Evolutionary conservation across 164 flowering plant species (phyloP).

Genomic region (Amborella trichopoda): DNA sequence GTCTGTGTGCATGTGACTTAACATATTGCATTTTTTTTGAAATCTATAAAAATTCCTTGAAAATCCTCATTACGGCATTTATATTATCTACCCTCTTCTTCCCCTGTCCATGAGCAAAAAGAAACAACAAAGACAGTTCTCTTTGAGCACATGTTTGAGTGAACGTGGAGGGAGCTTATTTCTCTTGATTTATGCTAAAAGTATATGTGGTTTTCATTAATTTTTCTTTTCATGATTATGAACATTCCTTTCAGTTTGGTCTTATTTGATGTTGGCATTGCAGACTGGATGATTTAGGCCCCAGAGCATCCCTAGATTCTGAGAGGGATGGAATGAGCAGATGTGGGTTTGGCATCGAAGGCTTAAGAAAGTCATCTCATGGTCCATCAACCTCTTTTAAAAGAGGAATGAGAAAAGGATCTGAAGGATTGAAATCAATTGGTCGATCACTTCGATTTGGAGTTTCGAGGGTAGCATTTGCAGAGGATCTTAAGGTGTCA

Average conservation of each 20-base stretch:
- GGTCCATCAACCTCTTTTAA: constrained; percentile 53
- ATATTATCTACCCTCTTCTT: too few relatives aligned
- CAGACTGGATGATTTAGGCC: constrained; percentile 85
- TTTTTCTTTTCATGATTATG: background rate
- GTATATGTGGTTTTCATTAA: background rate
- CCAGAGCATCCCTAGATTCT: constrained; percentile 51
- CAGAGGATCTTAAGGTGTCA: constrained; percentile 82
- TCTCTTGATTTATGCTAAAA: background rate
- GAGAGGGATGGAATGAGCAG: constrained; percentile 33
- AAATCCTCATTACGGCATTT: too few relatives aligned
- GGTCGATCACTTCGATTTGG: constrained; percentile 81
- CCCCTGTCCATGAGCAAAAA: too few relatives aligned
- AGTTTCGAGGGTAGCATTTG: constrained; percentile 74
- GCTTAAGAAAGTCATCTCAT: constrained; percentile 23
- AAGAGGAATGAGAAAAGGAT: constrained; percentile 70
- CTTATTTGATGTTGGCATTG: constrained; percentile 6
- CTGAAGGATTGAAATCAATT: constrained; percentile 81
- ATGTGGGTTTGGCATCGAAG: constrained; percentile 58
- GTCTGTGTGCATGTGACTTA: too few relatives aligned
- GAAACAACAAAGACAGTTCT: background rate
- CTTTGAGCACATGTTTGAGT: background rate
- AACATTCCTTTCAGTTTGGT: background rate
- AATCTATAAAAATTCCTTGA: too few relatives aligned
- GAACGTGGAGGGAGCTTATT: background rate
- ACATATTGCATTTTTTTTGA: too few relatives aligned